Percentiles rank a stretch among this genome's conserved stretches.
Conservation (phyloP, 2,329 filamentous ascomycete species). For the Diaporthe batatas region DNA sequence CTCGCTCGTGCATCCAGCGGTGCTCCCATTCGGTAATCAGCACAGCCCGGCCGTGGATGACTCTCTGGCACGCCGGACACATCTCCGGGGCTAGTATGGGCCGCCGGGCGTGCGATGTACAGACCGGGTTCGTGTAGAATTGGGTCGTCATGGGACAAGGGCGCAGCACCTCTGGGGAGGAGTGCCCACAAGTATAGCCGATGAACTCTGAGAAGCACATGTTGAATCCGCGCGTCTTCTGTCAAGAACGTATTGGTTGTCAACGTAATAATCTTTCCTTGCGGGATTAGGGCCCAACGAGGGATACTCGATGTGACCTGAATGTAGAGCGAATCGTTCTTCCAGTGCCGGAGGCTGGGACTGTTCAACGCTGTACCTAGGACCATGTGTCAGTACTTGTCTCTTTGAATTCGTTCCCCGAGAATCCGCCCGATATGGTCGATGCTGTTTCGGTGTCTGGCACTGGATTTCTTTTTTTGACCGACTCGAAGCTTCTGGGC, state of each 20-base stretch:
- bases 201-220: constrained; percentile 64
- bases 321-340: neutral
- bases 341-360: neutral
- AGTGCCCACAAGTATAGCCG: constrained; percentile 63
- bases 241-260: neutral
- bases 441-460: neutral
- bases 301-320: neutral
- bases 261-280: neutral
- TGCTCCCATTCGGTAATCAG: constrained; percentile 59
- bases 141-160: constrained; percentile 59
- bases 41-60: constrained; percentile 55
- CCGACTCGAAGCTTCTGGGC: neutral
- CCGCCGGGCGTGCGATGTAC: constrained; percentile 48
- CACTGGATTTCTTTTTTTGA: neutral
- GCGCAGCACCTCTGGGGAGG: constrained; percentile 54
- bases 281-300: neutral
- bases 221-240: constrained; percentile 17
- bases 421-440: too few relatives aligned
- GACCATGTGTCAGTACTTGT: neutral
- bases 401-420: neutral
- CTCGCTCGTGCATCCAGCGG: constrained; percentile 60
- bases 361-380: too few relatives aligned
- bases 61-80: constrained; percentile 55
- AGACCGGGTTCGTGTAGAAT: constrained; percentile 53
- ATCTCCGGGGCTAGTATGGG: constrained; percentile 52